Conservation (phyloP, 495 filamentous ascomycete species). For the Chlorociboria aeruginascens region DNA sequence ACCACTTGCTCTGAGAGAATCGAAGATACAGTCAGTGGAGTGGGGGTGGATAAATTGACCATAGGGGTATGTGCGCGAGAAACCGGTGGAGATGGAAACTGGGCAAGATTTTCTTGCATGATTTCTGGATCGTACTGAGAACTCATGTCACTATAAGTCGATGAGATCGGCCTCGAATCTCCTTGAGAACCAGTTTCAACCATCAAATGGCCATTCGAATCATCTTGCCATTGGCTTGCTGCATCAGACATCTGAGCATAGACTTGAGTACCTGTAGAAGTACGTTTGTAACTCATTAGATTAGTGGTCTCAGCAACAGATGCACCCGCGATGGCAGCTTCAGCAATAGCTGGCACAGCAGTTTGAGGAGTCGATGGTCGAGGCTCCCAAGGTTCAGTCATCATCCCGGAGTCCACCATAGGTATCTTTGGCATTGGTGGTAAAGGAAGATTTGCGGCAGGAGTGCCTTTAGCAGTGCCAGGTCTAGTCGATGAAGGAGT, state of each 20-base stretch:
- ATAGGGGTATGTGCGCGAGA: conserved; percentile 15
- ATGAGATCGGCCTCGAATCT: conserved; percentile 14
- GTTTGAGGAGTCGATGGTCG: conserved; percentile 8
- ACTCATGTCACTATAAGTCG: conserved; percentile 19
- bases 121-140: conserved; percentile 24
- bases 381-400: conserved; percentile 63
- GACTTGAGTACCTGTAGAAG: conserved; percentile 4
- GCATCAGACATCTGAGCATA: conserved; percentile 13
- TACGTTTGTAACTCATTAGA: conserved; percentile 1
- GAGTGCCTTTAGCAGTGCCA: conserved; percentile 32
- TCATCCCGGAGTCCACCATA: conserved; percentile 75
- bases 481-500: conserved; percentile 26
- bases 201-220: not conserved
- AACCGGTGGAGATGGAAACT: conserved; percentile 34
- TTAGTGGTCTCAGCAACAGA: conserved; percentile 3
- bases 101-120: conserved; percentile 31
- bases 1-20: conserved; percentile 22
- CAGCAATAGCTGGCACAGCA: conserved; percentile 9
- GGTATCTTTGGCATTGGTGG: conserved; percentile 31
- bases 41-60: conserved; percentile 15
- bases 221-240: conserved; percentile 18
- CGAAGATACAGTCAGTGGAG: conserved; percentile 10
- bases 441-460: conserved; percentile 40
- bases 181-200: not conserved
- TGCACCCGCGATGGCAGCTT: conserved; percentile 6